Base-by-base conservation (phyloP, 2,329 filamentous ascomycete species). In the Boeremia lycopersici region DNA sequence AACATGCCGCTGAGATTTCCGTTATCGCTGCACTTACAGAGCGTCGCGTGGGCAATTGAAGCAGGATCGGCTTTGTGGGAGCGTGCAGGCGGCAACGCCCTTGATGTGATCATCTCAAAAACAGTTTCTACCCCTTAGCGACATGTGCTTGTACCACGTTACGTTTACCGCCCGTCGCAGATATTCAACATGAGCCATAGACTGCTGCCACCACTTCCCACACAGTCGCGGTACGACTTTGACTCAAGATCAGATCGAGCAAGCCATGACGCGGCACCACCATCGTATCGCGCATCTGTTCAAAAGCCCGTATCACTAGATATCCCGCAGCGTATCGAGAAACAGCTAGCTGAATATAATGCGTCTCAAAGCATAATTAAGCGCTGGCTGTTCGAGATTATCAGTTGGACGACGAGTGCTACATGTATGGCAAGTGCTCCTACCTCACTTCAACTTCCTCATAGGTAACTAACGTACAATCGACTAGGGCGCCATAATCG, bases 331-430 rank as follows among this genome's bases (percentile, higher is more conserved):
- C 62, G 60, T 2, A 41, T 70, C 5, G 69, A 70, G 30, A 53
- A 46, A 29, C 67, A 59, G 40, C 35, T 72, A 7, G 64, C 65
- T 19, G 28, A 55, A 8, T 69, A 65, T 26, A 70, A 65, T 47
- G 47, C 59, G 0, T 70, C 68, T 0, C 35, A 59, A 3, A 66
- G 53, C 17, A 8, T 62, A 0, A 35, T 56, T 10, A 63, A 65
- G 36, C 56, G 67, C 12, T 74, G 71, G 71, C 9, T 67, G 0
- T 64, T 72, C 10, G 70, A 74, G 43, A 64, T 73, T 2, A 26
- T 65, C 2, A 68, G 63, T 38, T 69, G 62, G 56, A 35, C 62
- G 0, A 61, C 65, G 6, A 73, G 73, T 17, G 65, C 75, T 2
- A 13, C 65, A 0, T 71, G 73, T 45, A 69, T 78, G 46, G 63